phyloP scores from a whole-genome alignment of 352 stramenopile genomes.

The Phytophthora megakarya region DNA sequence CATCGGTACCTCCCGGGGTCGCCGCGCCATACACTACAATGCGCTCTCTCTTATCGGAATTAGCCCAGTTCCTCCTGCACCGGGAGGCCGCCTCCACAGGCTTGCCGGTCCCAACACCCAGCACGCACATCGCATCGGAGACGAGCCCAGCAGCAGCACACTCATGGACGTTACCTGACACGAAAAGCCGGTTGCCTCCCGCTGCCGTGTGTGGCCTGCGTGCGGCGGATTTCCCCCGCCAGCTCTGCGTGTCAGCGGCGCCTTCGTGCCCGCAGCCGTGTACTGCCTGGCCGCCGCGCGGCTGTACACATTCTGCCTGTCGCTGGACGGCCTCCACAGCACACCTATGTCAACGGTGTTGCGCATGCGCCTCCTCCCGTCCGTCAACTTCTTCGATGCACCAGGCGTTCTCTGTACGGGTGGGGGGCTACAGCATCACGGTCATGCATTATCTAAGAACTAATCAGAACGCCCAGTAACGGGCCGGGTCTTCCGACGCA shows the following conservation, averaged over 20 bases:
- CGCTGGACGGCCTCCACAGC: background rate
- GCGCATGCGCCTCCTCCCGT: background rate
- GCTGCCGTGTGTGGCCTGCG: background rate
- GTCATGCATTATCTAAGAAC: conserved; percentile 3
- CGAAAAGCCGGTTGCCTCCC: background rate
- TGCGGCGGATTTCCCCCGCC: background rate
- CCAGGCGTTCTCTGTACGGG: background rate
- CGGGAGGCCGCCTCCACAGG: background rate
- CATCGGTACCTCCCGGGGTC: too few species aligned
- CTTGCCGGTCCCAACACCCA: too few species aligned
- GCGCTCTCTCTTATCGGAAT: too few species aligned
- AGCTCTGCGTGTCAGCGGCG: background rate
- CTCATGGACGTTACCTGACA: conserved; percentile 5
- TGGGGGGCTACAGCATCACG: background rate
- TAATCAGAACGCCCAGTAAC: too few species aligned
- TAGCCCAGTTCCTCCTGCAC: too few species aligned
- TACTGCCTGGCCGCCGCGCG: conserved; percentile 1
- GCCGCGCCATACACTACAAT: too few species aligned
- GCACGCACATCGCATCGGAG: too few species aligned
- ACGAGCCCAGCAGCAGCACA: too few species aligned
- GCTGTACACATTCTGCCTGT: background rate
- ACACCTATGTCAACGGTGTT: background rate
- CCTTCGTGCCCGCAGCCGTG: background rate
- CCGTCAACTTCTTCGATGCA: background rate
- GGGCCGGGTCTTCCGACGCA: background rate